Evolutionary conservation across 805 yeast species (phyloP), one percentile per base, ranked within the genome.

Genomic region (Candida lessepsii): DNA sequence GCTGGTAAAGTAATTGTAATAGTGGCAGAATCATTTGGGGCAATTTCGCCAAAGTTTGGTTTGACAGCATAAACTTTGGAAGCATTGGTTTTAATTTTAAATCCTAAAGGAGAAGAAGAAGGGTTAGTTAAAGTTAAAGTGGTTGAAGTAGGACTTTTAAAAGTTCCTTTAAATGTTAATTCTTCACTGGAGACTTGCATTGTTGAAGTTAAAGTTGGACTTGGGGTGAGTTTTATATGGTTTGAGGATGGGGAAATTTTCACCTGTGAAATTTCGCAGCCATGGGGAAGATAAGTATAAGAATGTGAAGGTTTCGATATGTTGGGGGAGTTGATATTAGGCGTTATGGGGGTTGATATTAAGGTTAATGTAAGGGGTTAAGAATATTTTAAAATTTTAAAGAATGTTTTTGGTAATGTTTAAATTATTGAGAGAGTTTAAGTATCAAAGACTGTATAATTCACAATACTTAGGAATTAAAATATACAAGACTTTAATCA

Each of bases 81-180:
- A 8, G 97, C 97, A 9, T 98, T 91, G 32, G 99, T 91, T 69
- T 91, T 93, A 56, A 93, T 96, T 70, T 93, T 93, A 75, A 86
- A 93, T 24, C 96, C 96, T 53, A 78, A 63, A 31, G 82, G 72
- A 18, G 80, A 64, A 38, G 71, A 70, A 10, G 76, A 61, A 31
- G 83, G 68, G 52, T 80, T 82, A 61, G 70, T 60, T 47, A 81
- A 71, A 30, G 67, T 61, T 52, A 81, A 67, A 37, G 70, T 63
- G 57, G 81, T 82, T 10, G 93, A 81, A 28, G 84, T 76, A 50
- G 84, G 81, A 51, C 75, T 71, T 50, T 84, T 76, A 61, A 87
- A 81, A 31, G 93, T 88, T 45, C 90, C 93, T 82, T 42, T 41
- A 26, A 47, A 45, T 23, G 43, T 30, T 25, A 47, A 34, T 40